Evolutionary conservation across 208 protist species (phyloP).

Genomic region (Acanthamoeba culbertsoni): DNA sequence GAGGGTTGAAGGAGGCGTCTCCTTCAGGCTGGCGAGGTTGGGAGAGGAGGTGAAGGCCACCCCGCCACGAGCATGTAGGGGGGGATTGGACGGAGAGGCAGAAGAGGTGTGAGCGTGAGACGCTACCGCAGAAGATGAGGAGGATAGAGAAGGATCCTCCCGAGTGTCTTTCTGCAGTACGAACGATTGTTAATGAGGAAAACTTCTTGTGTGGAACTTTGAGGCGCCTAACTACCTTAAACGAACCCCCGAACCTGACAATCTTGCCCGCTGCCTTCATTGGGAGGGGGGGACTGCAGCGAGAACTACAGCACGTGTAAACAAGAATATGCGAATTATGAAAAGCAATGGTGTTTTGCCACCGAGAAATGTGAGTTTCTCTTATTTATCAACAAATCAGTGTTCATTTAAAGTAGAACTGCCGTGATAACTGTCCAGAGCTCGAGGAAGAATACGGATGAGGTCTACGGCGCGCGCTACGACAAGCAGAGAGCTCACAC

Average conservation of each 20-base stretch:
- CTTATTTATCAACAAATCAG: too few species aligned
- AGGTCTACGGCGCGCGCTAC: background rate
- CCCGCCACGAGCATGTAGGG: background rate
- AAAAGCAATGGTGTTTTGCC: too few species aligned
- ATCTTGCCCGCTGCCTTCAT: conserved; percentile 46
- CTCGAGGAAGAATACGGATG: too few species aligned
- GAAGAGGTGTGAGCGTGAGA: too few species aligned
- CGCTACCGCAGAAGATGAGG: background rate
- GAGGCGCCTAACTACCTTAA: too few species aligned
- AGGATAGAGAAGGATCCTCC: background rate
- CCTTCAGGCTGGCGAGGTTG: background rate
- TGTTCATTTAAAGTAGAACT: too few species aligned
- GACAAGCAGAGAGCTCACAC: background rate
- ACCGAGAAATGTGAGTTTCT: too few species aligned
- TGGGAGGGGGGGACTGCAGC: background rate
- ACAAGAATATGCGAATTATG: too few species aligned
- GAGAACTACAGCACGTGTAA: too few species aligned
- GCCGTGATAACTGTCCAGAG: too few species aligned
- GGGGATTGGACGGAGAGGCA: too few species aligned
- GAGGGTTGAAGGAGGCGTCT: too few species aligned
- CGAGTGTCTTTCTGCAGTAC: background rate
- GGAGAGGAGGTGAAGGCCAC: background rate
- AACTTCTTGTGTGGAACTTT: background rate
- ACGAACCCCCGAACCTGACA: background rate
- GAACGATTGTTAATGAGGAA: background rate